Base-by-base conservation (phyloP, 108 stramenopile genomes). In the Discostella stelligeroides region DNA sequence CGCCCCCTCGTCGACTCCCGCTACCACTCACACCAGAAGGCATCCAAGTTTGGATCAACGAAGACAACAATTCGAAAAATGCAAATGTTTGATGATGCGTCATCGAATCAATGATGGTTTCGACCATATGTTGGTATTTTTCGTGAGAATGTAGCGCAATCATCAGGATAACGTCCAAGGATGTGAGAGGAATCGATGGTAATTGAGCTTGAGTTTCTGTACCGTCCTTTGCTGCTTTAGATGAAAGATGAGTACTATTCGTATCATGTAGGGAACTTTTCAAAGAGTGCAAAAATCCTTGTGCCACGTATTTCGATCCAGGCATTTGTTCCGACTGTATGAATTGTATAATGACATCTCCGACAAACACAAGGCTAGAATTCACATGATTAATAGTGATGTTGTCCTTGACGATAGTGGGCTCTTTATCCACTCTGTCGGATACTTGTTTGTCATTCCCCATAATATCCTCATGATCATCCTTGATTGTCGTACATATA, bases 21-120 rank as follows among this genome's bases (percentile, higher is more conserved):
- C 25, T 61, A 34, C 25, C 55, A 34, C 53, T n/a, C 14, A 46
- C 24, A 17, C 46, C 39, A 18, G 38, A 45, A 8, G 68, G 51
- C 57, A 45, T 28, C 77, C 77, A 79, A 41, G 59, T 54, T 41
- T 47, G 59, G 46, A 79, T 79, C 60, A 79, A 60, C 9, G 60
- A 53, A 40, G 23, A 27, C 24, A 72, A 23, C 18, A 72, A 67
- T 30, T 62, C 47, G 11, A 79, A 27, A 34, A 64, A 65, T 12
- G 56, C 50, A 24, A 64, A 18, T 7, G 42, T 70, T 30, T 66
- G 68, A 21, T 63, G 11, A 43, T 38, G 29, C 20, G 53, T 47
- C 49, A 77, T 51, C 11, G 56, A 43, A 42, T 70, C 64, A 34
- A 79, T 30, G 4, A 79, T 51, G 13, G 60, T 20, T 21, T 79